Base-by-base conservation (phyloP, 768 basidiomycete species). In the Kondoa malvinella region DNA sequence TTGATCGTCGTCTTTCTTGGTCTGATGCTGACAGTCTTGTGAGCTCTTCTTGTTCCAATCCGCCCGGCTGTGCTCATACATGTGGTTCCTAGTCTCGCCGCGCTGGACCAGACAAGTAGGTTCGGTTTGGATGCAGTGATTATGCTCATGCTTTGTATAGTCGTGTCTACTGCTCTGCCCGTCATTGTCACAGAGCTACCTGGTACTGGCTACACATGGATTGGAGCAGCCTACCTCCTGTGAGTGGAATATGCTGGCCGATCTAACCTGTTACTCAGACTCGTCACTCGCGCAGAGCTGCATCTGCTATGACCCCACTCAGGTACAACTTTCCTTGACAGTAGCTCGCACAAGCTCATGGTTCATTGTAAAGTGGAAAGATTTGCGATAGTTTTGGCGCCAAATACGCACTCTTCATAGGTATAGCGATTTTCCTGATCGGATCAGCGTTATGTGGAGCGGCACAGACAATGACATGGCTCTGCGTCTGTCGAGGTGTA, bases 381-480 rank as follows among this genome's bases (percentile, higher is more conserved):
- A 65, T 68, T 27, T 27, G 67, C 15, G 68, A 67, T 4, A 67
- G 68, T 59, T 67, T 67, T 25, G 29, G 34, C 3, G 68, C 57
- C 15, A 65, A 68, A 56, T 57, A 68, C 66, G 66, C 32, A 8
- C 29, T 30, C 25, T 34, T 34, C 60, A 32, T 26, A 27, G 15
- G 14, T 27, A 31, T 67, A 29, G 61, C n/a, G 61, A 75, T 84
- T 2, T 92, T 91, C 76, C 75, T 91, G 25, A 29, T 73, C 30
- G 69, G 77, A 84, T 87, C 73, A 32, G 81, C 73, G 34, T 77
- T 90, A 66, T 89, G 87, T 72, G 88, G 88, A 16, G 86, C 87
- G 0, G 87, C 89, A 0, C 86, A 90, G 75, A 84, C 66, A 66
- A 86, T 90, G 83, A 81, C 79, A 1, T 88, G 87, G 89, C 78